Percentiles rank a stretch among this genome's conserved stretches.
Evolutionary conservation across 768 basidiomycete species (phyloP).

Genomic region (Leccinum obscurum): DNA sequence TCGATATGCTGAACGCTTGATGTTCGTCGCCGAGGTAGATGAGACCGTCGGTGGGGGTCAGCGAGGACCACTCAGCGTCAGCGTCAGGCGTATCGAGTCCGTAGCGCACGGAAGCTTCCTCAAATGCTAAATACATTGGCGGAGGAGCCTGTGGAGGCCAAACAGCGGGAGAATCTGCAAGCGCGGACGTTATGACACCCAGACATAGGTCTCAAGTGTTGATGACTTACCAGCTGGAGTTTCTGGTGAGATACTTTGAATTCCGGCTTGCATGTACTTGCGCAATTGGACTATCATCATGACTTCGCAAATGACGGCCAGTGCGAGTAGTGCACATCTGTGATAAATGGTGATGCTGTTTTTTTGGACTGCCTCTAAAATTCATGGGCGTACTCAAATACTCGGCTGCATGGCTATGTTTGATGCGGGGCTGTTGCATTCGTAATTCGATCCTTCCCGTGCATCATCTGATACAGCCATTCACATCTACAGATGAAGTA

Average conservation of each 20-base stretch:
- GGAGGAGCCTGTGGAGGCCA: background rate
- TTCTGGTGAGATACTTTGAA: background rate
- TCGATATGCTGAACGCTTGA: conserved; percentile 1
- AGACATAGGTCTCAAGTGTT: background rate
- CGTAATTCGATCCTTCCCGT: background rate
- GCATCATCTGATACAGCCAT: background rate
- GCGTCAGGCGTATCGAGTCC: background rate
- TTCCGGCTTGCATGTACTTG: background rate
- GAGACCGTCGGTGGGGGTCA: background rate
- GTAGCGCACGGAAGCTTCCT: background rate
- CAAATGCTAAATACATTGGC: background rate
- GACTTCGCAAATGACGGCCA: conserved; percentile 2
- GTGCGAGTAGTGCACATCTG: background rate
- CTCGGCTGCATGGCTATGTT: background rate
- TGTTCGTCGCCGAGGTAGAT: conserved; percentile 3
- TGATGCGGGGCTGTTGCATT: background rate
- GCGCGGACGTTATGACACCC: background rate
- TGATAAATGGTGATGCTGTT: background rate
- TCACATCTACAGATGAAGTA: background rate
- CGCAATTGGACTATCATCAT: background rate
- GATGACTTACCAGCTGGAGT: background rate
- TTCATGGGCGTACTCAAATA: too few species aligned
- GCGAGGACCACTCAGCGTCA: background rate
- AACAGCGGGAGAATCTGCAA: background rate
- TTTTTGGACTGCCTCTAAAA: too few species aligned